Conservation (phyloP, 345 rosid genomes). For the Bruguiera parviflora region DNA sequence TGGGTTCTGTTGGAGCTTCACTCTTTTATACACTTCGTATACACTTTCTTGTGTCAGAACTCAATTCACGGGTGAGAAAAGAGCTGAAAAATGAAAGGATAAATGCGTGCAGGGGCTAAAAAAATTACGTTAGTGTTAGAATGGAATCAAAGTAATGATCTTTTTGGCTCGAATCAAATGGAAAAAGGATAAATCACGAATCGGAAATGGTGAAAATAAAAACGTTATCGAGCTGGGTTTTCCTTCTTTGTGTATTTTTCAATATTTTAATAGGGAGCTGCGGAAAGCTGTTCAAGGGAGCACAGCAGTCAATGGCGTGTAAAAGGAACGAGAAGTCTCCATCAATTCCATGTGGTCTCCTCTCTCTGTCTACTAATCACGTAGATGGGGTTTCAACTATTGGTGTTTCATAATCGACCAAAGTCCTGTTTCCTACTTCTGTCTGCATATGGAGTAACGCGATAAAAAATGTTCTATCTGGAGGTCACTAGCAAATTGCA, state of each 20-base stretch:
- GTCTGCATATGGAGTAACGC: not conserved
- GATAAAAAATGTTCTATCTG: not conserved
- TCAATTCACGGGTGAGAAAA: not conserved
- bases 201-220: no score
- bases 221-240: no score
- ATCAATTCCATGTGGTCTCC: no score
- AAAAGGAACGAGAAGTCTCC: not conserved
- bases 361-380: not conserved
- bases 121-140: no score
- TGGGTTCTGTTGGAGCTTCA: not conserved
- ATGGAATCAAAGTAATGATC: no score
- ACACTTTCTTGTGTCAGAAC: not conserved
- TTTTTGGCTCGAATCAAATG: no score
- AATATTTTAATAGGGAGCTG: no score
- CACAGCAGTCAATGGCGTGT: no score
- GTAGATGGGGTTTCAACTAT: not conserved
- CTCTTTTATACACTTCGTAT: not conserved
- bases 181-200: no score
- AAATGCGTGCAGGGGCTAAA: not conserved
- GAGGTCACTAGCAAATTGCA: not conserved
- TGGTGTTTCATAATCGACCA: not conserved
- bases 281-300: no score
- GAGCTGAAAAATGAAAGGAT: not conserved
- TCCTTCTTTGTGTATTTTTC: no score
- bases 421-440: not conserved